Evolutionary conservation across 345 rosid genomes (phyloP).

Genomic region (Arabidopsis suecica): DNA sequence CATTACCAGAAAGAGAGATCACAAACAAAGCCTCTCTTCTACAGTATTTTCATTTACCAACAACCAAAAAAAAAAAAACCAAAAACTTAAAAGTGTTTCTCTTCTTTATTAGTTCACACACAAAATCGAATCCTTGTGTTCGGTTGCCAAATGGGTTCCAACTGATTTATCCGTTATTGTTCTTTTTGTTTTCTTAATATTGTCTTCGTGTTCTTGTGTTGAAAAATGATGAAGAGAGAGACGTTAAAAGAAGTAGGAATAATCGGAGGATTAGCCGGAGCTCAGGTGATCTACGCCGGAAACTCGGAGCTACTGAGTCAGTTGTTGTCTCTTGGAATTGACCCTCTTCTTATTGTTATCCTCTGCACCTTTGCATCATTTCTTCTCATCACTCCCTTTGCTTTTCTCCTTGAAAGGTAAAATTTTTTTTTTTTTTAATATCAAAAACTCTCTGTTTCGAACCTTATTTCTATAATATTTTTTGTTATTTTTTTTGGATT

Average conservation of each 20-base stretch:
- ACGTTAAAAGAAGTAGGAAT: constrained; percentile 55
- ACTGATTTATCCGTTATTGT: constrained; percentile 10
- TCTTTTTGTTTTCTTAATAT: neutral
- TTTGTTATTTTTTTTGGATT: neutral
- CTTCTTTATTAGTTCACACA: constrained; percentile 11
- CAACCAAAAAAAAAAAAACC: neutral
- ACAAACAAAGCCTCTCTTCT: constrained; percentile 13
- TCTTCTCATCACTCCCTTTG: constrained; percentile 67
- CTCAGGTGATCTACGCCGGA: constrained; percentile 74
- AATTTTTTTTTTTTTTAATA: too few relatives aligned
- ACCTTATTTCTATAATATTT: neutral
- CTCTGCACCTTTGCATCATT: constrained; percentile 64
- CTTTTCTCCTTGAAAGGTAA: constrained; percentile 74
- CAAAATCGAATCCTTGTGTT: constrained; percentile 13
- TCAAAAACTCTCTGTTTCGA: too few relatives aligned
- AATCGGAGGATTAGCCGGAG: constrained; percentile 61
- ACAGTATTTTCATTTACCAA: constrained; percentile 14
- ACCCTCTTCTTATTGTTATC: constrained; percentile 62
- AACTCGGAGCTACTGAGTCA: constrained; percentile 65
- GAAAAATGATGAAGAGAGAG: constrained; percentile 43
- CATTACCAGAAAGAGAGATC: constrained; percentile 6
- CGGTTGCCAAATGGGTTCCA: constrained; percentile 26
- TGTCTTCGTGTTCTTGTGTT: neutral
- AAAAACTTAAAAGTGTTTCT: constrained; percentile 4
- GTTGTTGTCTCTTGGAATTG: constrained; percentile 75